Conservation (phyloP, 441 rosid species). For the Hypseocharis bilobata region DNA sequence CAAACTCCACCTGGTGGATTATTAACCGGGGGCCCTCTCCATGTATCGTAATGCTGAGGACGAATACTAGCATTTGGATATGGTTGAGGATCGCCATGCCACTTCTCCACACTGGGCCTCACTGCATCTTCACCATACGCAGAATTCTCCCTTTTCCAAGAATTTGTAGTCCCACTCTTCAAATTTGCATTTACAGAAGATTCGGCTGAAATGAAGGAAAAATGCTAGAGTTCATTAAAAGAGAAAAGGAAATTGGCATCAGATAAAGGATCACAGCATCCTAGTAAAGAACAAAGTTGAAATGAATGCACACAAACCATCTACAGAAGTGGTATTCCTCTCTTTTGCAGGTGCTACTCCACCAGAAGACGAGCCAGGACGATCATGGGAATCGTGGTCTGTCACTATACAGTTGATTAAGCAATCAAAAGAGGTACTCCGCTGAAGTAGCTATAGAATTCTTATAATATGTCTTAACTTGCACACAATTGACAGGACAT, state of each 20-base stretch:
- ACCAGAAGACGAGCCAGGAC: conserved; percentile 55
- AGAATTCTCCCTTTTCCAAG: conserved; percentile 65
- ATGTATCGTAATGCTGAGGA: conserved; percentile 61
- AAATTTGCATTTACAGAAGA: conserved; percentile 31
- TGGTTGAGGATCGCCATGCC: conserved; percentile 54
- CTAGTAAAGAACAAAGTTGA: not conserved
- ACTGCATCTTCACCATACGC: conserved; percentile 50
- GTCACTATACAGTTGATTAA: conserved; percentile 27
- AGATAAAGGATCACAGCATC: not conserved
- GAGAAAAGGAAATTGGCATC: not conserved
- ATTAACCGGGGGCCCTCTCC: conserved; percentile 76
- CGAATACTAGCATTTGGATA: conserved; percentile 48
- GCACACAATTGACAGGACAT: not conserved
- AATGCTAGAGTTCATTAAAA: not conserved
- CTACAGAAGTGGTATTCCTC: conserved; percentile 30
- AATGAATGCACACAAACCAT: conserved; percentile 38
- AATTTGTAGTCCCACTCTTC: conserved; percentile 33
- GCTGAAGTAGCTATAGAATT: not conserved
- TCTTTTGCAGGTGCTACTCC: conserved; percentile 36
- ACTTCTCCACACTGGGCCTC: conserved; percentile 47
- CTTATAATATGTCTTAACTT: not conserved
- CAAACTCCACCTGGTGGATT: conserved; percentile 78
- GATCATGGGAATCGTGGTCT: conserved; percentile 45
- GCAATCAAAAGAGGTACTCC: conserved; percentile 3
- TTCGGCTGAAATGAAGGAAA: conserved; percentile 31